phyloP scores from a whole-genome alignment of 2,329 filamentous ascomycete species.

The Lomentospora prolificans region DNA sequence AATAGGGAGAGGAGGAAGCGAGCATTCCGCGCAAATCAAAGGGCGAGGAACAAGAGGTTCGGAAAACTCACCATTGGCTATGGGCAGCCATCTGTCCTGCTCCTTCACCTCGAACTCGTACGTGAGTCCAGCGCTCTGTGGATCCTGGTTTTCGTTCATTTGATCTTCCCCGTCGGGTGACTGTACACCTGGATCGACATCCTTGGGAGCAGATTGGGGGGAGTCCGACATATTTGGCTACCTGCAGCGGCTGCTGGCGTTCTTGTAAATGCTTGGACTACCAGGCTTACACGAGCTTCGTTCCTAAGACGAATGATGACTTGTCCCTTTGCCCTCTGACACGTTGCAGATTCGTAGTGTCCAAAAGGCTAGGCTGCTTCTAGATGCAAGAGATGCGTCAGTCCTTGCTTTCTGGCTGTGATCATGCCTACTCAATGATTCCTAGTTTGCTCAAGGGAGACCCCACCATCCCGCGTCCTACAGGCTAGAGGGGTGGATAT shows the following conservation, averaged over 20 bases:
- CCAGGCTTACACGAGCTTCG: conserved; percentile 44
- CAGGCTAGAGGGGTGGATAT: background rate
- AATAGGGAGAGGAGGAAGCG: background rate
- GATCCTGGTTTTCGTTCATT: conserved; percentile 80
- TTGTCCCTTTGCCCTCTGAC: conserved; percentile 50
- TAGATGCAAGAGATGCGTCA: conserved; percentile 7
- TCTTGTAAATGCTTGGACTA: conserved; percentile 48
- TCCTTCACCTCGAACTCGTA: conserved; percentile 99
- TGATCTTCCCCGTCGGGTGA: conserved; percentile 89
- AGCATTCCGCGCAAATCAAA: conserved; percentile 2
- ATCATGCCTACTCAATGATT: background rate
- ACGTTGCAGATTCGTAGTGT: conserved; percentile 45
- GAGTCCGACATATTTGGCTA: conserved; percentile 86
- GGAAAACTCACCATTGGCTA: conserved; percentile 92
- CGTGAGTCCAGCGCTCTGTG: conserved; percentile 64
- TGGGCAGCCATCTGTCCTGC: conserved; percentile 98
- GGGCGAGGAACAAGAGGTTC: background rate
- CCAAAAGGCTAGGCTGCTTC: conserved; percentile 2
- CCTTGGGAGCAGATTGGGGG: conserved; percentile 81
- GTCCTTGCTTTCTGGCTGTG: conserved; percentile 4
- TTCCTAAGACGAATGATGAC: conserved; percentile 41
- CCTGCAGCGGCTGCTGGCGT: conserved; percentile 55
- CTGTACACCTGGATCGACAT: conserved; percentile 87
- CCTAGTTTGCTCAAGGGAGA: background rate
- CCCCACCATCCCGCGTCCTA: background rate